Conservation (phyloP, 2,329 filamentous ascomycete species). For the Macrophomina tecta region DNA sequence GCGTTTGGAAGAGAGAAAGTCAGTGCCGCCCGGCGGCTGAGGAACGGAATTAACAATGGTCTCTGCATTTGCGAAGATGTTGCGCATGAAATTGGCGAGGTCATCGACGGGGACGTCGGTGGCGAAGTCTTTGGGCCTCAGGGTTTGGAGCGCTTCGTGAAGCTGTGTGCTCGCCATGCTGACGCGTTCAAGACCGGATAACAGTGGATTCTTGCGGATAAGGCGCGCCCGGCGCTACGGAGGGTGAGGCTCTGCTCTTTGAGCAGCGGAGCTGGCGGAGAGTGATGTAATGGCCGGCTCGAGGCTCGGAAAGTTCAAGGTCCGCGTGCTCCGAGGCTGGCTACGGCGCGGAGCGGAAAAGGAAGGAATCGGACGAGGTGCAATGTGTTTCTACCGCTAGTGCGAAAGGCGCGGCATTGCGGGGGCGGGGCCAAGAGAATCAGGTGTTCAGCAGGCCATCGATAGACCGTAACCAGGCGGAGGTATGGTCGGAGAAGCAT, state of each 20-base stretch:
- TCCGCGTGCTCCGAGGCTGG: slow-evolving; percentile 22
- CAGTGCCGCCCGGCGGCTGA: slow-evolving; percentile 54
- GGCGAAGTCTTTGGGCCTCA: slow-evolving; percentile 51
- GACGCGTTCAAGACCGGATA: neutral
- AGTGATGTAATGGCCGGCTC: slow-evolving; percentile 9
- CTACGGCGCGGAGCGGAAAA: slow-evolving; percentile 5
- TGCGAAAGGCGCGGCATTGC: slow-evolving; percentile 15
- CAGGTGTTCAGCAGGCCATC: neutral
- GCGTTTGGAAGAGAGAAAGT: slow-evolving; percentile 56
- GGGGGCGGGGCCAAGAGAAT: slow-evolving; percentile 3
- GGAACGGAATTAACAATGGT: slow-evolving; percentile 80
- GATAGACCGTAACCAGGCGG: neutral
- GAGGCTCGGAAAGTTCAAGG: slow-evolving; percentile 13
- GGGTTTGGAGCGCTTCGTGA: slow-evolving; percentile 52
- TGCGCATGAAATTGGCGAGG: slow-evolving; percentile 48
- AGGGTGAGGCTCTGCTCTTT: neutral
- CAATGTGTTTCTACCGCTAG: slow-evolving; percentile 7
- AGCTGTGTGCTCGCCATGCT: slow-evolving; percentile 35
- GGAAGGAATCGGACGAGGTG: slow-evolving; percentile 11
- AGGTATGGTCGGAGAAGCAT: neutral
- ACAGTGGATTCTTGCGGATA: neutral
- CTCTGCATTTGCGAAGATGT: slow-evolving; percentile 63
- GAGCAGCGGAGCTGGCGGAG: neutral
- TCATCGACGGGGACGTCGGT: slow-evolving; percentile 51
- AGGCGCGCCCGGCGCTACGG: slow-evolving; percentile 4